Evolutionary conservation across 306 rosid species (phyloP).

Genomic region (Castanospermum australe): DNA sequence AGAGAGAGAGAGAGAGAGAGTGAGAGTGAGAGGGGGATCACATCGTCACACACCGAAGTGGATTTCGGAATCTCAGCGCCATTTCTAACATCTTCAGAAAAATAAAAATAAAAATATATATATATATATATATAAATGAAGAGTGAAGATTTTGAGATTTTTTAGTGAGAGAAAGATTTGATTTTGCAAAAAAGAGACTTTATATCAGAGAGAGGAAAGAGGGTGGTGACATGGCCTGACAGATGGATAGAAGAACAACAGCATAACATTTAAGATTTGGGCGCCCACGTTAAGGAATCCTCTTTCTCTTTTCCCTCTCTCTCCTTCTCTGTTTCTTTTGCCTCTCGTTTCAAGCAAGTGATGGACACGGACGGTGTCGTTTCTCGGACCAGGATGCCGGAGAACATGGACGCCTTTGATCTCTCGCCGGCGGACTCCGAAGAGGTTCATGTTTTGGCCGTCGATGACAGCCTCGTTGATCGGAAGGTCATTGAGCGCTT

Average conservation of each 20-base stretch:
- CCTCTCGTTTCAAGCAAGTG: background rate
- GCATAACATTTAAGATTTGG: constrained; percentile 35
- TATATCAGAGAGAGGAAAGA: background rate
- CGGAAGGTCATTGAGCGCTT: constrained; percentile 85
- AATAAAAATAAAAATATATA: constrained; percentile 26
- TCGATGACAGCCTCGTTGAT: constrained; percentile 90
- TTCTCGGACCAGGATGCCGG: constrained; percentile 46
- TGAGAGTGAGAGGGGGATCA: too few relatives aligned
- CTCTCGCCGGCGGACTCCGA: constrained; percentile 37
- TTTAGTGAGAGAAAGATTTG: constrained; percentile 66
- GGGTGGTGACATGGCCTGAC: constrained; percentile 6
- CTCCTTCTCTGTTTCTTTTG: background rate
- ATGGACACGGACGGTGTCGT: constrained; percentile 56
- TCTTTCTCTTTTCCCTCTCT: constrained; percentile 1
- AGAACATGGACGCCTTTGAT: constrained; percentile 35
- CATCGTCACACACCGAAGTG: constrained; percentile 67
- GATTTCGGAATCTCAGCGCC: constrained; percentile 87
- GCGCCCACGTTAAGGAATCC: constrained; percentile 30
- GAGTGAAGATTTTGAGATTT: constrained; percentile 37
- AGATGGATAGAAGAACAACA: constrained; percentile 25
- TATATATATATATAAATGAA: too few relatives aligned
- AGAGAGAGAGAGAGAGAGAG: too few relatives aligned
- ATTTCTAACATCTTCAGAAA: constrained; percentile 39
- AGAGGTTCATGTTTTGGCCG: constrained; percentile 90
- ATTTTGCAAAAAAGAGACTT: constrained; percentile 56